Conservation (phyloP, 1,284 basidiomycete genomes). For the Mycena sp. region DNA sequence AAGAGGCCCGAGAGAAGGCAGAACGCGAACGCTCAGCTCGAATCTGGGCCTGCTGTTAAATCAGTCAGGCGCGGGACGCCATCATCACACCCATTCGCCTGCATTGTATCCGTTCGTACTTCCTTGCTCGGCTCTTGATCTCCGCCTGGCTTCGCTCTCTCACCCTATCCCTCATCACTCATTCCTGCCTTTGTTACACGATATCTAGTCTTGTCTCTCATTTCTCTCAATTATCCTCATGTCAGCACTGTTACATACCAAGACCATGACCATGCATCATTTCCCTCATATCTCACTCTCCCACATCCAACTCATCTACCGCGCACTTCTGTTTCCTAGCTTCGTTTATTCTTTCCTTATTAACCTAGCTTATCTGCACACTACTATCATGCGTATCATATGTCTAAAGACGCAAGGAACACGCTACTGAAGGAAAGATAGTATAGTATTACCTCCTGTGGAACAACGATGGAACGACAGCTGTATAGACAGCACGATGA, state of each 20-base stretch:
- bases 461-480: no score
- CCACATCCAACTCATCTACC: background rate
- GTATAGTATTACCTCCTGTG: no score
- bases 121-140: background rate
- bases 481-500: no score
- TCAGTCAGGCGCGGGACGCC: background rate
- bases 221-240: constrained; percentile 1
- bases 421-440: no score
- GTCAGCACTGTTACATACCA: constrained; percentile 12
- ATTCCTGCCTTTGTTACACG: constrained; percentile 3
- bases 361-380: constrained; percentile 33
- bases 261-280: constrained; percentile 14
- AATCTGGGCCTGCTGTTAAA: constrained; percentile 74
- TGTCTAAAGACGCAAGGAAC: no score
- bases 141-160: background rate
- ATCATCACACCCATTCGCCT: background rate
- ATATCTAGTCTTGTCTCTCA: constrained; percentile 1
- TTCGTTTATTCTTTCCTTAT: constrained; percentile 25
- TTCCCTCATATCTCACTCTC: background rate
- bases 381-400: constrained; percentile 31
- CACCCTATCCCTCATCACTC: background rate
- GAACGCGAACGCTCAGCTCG: constrained; percentile 50
- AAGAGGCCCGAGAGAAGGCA: constrained; percentile 78
- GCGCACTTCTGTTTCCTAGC: background rate
- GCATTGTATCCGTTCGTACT: background rate